Conservation (phyloP, 1,284 basidiomycete genomes). For the Sanguinoderma infundibulare region DNA sequence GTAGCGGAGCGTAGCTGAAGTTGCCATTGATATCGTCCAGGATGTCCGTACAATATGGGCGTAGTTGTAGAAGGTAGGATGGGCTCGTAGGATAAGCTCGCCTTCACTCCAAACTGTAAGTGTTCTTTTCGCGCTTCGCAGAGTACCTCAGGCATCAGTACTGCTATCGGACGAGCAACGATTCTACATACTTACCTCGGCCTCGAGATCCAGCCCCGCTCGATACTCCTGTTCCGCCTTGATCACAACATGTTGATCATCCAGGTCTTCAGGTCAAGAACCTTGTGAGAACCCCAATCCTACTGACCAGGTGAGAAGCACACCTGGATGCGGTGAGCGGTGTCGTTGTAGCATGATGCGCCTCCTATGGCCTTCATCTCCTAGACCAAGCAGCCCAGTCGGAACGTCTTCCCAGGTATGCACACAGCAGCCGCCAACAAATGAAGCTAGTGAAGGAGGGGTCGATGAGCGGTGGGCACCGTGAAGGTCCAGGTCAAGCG, state of each 20-base stretch:
- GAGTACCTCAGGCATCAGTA: not conserved
- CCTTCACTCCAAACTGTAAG: conserved; percentile 42
- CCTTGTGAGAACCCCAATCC: not conserved
- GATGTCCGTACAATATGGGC: conserved; percentile 2
- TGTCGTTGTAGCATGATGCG: conserved; percentile 29
- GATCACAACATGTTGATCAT: conserved; percentile 85
- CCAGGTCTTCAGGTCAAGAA: conserved; percentile 50
- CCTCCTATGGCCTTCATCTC: conserved; percentile 72
- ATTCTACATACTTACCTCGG: conserved; percentile 58
- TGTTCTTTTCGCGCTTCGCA: conserved; percentile 46
- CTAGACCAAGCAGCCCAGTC: not conserved
- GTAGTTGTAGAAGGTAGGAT: not conserved
- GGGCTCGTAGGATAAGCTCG: not conserved
- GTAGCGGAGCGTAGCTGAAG: no score
- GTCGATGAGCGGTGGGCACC: no score
- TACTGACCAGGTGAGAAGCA: conserved; percentile 75
- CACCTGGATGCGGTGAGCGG: conserved; percentile 45
- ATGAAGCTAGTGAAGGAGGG: no score
- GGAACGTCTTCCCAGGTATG: not conserved
- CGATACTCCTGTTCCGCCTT: conserved; percentile 81
- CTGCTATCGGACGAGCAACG: not conserved
- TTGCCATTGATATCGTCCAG: not conserved
- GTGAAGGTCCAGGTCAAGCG: no score
- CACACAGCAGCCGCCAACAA: not conserved
- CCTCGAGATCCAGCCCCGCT: conserved; percentile 73